Evolutionary conservation across 495 filamentous ascomycete genomes (phyloP), one percentile per base, ranked within the genome.

Genomic region (Neurospora sublineolata): DNA sequence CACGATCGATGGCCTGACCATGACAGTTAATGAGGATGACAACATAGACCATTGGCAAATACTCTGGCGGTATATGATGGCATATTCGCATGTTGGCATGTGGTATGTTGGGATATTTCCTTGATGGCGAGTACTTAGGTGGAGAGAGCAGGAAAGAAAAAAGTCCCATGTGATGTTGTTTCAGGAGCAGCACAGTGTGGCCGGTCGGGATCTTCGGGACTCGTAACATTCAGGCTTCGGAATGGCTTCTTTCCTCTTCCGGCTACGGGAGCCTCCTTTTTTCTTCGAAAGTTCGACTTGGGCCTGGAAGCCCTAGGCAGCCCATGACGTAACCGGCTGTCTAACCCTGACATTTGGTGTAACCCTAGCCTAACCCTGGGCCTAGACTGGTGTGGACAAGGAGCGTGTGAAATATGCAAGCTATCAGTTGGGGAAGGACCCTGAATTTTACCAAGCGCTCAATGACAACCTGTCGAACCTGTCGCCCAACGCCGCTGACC

Each of bases 381-480:
- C 37, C 68, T 44, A 42, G 37, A 52, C 52, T 70, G 52, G 27
- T 14, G 73, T 39, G 73, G 52, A 33, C 27, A 64, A 58, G 71
- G 68, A 71, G 70, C 69, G 60, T 69, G 40, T 64, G 67, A 39
- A 42, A 70, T 67, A 74, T 79, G 77, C 77, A 78, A 77, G 77
- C 75, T 73, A 78, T 75, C 74, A 64, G 37, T 71, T 79, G 75
- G 75, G 73, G 76, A 71, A 77, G 76, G 78, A 78, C 78, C 78
- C 78, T 77, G 75, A 72, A 75, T 78, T 70, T 78, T 69, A 70
- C 27, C 52, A 60, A 60, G 23, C 52, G 52, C 52, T 60, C 52
- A 33, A 60, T 12, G 23, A 30, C 44, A 39, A 36, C 37, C 33
- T 30, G 52, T 64, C 52, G 52, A 58, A 58, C 46, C 20, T 58